phyloP scores from a whole-genome alignment of 352 stramenopile genomes.

The Phytophthora podocarpi region DNA sequence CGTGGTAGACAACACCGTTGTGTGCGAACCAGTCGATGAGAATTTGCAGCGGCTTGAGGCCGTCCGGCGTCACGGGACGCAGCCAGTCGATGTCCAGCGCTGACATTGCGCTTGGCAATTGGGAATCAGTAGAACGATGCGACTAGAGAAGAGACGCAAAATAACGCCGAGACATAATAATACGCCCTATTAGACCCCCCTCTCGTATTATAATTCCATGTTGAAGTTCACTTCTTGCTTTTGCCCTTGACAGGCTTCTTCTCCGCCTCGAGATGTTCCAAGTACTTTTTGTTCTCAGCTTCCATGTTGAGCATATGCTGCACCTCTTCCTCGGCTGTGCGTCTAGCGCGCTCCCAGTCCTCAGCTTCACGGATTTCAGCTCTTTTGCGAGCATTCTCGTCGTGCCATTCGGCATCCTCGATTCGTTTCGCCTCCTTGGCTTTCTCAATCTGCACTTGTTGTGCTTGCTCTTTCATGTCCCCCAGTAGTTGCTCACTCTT shows the following conservation, averaged over 20 bases:
- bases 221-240: constrained; percentile 56
- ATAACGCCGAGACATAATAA: background rate
- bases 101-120: constrained; percentile 8
- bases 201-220: too few relatives aligned
- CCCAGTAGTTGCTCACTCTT: constrained; percentile 26
- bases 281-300: constrained; percentile 60
- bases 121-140: constrained; percentile 4
- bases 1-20: constrained; percentile 32
- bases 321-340: constrained; percentile 49
- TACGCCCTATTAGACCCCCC: too few relatives aligned
- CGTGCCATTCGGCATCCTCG: constrained; percentile 54
- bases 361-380: constrained; percentile 50
- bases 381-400: constrained; percentile 54
- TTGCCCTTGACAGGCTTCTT: constrained; percentile 58
- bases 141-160: constrained; percentile 6
- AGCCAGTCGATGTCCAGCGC: constrained; percentile 28
- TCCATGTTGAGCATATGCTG: constrained; percentile 56
- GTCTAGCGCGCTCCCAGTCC: constrained; percentile 55
- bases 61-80: constrained; percentile 10
- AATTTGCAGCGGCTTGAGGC: constrained; percentile 21
- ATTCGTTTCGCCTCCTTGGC: constrained; percentile 41
- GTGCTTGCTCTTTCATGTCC: constrained; percentile 37
- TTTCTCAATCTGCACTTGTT: constrained; percentile 41
- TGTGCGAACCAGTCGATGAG: constrained; percentile 31
- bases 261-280: constrained; percentile 43